Evolutionary conservation across 208 protist species (phyloP).

Genomic region (Leishmania major): DNA sequence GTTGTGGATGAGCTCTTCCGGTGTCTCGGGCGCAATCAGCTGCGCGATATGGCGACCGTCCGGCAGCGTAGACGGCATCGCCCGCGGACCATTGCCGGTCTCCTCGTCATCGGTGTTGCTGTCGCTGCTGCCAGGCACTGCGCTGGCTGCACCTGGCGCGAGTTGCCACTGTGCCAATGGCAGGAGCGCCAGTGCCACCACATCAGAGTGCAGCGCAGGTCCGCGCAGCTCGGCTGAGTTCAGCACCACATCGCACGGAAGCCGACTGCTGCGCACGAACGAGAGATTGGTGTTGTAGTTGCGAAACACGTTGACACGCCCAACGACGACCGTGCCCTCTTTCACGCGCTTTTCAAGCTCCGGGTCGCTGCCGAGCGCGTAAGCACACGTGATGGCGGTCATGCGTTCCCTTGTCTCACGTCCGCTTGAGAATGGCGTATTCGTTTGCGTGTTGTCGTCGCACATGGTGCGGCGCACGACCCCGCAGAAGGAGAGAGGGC

Average conservation of each 20-base stretch:
- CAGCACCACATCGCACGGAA: slow-evolving; percentile 62
- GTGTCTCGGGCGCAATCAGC: slow-evolving; percentile 28
- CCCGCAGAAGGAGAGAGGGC: not conserved
- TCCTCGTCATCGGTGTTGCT: slow-evolving; percentile 11
- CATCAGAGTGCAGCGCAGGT: slow-evolving; percentile 51
- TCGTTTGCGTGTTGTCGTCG: not conserved
- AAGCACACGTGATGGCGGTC: slow-evolving; percentile 6
- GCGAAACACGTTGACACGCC: slow-evolving; percentile 44
- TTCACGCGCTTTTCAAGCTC: slow-evolving; percentile 48
- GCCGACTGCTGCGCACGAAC: slow-evolving; percentile 52
- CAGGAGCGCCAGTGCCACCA: slow-evolving; percentile 73
- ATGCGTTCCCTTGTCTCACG: not conserved
- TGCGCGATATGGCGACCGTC: slow-evolving; percentile 59
- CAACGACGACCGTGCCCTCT: slow-evolving; percentile 65
- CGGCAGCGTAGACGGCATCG: slow-evolving; percentile 39
- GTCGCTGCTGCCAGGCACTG: not conserved
- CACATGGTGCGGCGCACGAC: not conserved
- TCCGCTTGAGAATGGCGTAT: not conserved
- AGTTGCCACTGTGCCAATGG: slow-evolving; percentile 18
- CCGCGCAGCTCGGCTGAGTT: slow-evolving; percentile 35
- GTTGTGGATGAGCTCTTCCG: not conserved
- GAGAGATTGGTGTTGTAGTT: slow-evolving; percentile 40
- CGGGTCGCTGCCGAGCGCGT: slow-evolving; percentile 43
- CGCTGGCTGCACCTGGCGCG: not conserved
- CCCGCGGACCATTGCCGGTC: not conserved